Base-by-base conservation (phyloP, 2,329 filamentous ascomycete species). In the Xylariomycetidae sp. region DNA sequence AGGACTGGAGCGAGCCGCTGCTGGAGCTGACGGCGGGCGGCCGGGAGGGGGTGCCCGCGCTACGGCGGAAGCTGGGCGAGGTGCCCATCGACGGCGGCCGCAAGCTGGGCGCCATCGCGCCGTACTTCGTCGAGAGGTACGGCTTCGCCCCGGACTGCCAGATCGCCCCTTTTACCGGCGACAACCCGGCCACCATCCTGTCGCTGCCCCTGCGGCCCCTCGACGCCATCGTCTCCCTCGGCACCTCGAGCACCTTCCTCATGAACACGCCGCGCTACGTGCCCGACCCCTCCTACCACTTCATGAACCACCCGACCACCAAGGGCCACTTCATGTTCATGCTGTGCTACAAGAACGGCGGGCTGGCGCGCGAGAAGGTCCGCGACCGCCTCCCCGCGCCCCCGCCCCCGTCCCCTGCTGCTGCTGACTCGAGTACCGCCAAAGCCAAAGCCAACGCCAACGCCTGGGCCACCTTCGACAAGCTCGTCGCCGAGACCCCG, bases 321-420 rank as follows among this genome's bases (percentile, higher is more conserved):
- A 68, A 81, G 0, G 88, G 85, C 1, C 76, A 96, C 40, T 96
- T 94, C 74, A 97, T 98, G 92, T 97, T 98, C 64, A 98, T 98
- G 92, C 79, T 98, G 22, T 98, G 92, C 72, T 98, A 97, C 71
- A 97, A 97, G 66, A 98, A 98, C 63, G 92, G 92, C 48, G 88
- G 88, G 3, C 78, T 97, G 2, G 90, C 92, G 2, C 84, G 92
- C 27, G 92, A 98, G 58, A 81, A 85, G 51, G 78, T 97, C 42
- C 84, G 92, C 34, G 88, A 98, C 55, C 72, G 77, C 0, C 77
- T 97, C 33, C 83, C 88, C 25, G 59, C 65, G 15, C 62, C 64
- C 16, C 20, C 20, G 8, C n/a, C 20, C n/a, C n/a, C 20, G 20
- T 23, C 20, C 20, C n/a, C n/a, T n/a, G n/a, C n/a, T n/a, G n/a